Evolutionary conservation across 352 stramenopile species (phyloP).

Genomic region (Phytopythium delawarense): DNA sequence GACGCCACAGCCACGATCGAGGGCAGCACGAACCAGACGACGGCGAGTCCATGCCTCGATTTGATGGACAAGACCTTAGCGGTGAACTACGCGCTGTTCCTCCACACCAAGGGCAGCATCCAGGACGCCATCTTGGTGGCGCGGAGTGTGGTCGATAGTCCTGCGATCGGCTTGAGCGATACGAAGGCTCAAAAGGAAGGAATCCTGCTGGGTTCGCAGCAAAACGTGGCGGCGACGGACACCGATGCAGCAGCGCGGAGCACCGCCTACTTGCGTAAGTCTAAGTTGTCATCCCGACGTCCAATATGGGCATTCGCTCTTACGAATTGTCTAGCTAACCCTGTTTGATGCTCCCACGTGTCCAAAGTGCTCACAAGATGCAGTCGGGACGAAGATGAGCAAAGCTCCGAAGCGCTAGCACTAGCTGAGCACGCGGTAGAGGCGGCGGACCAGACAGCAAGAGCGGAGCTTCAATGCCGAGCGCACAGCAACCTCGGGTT

Average conservation of each 20-base stretch:
- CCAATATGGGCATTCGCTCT: neutral
- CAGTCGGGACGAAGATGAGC: constrained; percentile 14
- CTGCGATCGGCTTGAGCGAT: neutral
- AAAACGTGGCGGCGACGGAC: constrained; percentile 7
- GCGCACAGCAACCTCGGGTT: constrained; percentile 39
- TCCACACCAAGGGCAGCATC: constrained; percentile 27
- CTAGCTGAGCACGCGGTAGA: constrained; percentile 18
- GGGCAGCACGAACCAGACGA: neutral
- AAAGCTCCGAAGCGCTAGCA: constrained; percentile 9
- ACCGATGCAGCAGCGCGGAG: constrained; percentile 18
- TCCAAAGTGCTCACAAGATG: constrained; percentile 23
- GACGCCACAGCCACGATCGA: neutral
- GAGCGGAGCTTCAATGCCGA: constrained; percentile 23
- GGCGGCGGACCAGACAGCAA: constrained; percentile 15
- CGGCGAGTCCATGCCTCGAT: neutral
- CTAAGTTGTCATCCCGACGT: neutral
- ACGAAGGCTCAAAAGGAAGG: neutral
- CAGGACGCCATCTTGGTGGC: constrained; percentile 31
- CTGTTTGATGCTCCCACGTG: neutral
- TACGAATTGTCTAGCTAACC: neutral
- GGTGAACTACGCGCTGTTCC: constrained; percentile 42
- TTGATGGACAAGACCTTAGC: constrained; percentile 25
- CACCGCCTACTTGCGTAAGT: constrained; percentile 24
- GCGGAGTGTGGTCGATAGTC: constrained; percentile 14
- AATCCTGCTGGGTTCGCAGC: neutral